Conservation (phyloP, 73 alveolate genomes). For the Paramecium sonneborni region DNA sequence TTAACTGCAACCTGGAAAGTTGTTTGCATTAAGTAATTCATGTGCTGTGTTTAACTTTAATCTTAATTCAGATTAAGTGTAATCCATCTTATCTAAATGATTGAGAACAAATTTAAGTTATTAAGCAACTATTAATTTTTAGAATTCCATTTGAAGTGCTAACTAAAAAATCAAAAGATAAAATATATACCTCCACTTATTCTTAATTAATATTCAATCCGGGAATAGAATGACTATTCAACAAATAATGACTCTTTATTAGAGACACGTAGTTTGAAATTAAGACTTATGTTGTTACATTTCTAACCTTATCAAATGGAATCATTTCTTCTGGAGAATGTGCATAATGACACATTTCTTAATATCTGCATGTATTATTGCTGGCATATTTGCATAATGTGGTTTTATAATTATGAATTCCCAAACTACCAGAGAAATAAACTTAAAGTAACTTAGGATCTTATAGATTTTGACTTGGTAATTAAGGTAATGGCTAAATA, state of each 20-base stretch:
- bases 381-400: slow-evolving; percentile 78
- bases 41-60: slow-evolving; percentile 29
- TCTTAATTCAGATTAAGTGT: neutral
- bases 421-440: slow-evolving; percentile 39
- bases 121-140: slow-evolving; percentile 41
- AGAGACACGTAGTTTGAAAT: slow-evolving; percentile 20
- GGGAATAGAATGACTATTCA: slow-evolving; percentile 30
- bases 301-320: slow-evolving; percentile 62
- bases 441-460: slow-evolving; percentile 46
- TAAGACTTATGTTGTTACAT: slow-evolving; percentile 3
- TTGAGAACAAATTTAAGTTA: neutral
- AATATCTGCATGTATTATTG: slow-evolving; percentile 76
- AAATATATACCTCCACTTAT: slow-evolving; percentile 8
- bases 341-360: slow-evolving; percentile 85
- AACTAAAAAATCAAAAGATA: neutral
- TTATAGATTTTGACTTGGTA: slow-evolving; percentile 29
- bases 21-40: slow-evolving; percentile 37
- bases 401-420: slow-evolving; percentile 76
- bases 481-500: slow-evolving; percentile 62
- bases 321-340: slow-evolving; percentile 82
- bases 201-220: slow-evolving; percentile 38
- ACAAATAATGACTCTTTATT: neutral
- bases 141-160: slow-evolving; percentile 46
- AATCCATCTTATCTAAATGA: slow-evolving; percentile 47
- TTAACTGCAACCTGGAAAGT: slow-evolving; percentile 48